Conservation (phyloP, 2,329 filamentous ascomycete species). For the Tolypocladium paradoxum region DNA sequence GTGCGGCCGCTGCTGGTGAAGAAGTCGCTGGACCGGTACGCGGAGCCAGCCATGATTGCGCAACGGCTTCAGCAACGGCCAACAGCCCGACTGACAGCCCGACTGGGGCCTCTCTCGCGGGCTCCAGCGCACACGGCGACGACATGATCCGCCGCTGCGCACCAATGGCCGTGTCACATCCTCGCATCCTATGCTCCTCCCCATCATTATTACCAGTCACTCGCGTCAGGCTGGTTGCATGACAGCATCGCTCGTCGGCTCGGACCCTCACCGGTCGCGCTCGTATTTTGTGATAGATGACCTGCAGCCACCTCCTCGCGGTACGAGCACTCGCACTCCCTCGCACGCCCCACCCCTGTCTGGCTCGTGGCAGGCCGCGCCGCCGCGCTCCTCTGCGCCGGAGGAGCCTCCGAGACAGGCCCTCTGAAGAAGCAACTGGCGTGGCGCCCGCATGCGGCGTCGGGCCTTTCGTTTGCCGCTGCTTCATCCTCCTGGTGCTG, state of each 20-base stretch:
- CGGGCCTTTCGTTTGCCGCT: neutral
- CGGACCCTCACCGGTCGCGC: conserved; percentile 11
- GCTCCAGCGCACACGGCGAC: neutral
- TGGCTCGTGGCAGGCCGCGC: neutral
- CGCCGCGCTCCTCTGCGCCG: no score
- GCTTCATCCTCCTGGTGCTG: neutral
- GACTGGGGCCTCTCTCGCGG: no score
- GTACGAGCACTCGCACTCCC: no score
- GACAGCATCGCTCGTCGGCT: neutral
- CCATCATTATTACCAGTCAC: neutral
- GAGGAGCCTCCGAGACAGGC: neutral
- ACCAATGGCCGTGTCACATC: neutral
- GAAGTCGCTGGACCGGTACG: no score
- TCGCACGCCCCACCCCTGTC: neutral
- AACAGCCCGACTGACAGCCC: neutral
- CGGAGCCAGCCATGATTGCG: no score
- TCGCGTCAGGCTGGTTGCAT: neutral
- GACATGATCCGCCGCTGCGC: neutral
- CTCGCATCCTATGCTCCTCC: no score
- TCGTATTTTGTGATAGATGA: conserved; percentile 22
- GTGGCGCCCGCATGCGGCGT: neutral
- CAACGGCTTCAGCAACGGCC: neutral
- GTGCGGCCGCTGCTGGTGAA: no score
- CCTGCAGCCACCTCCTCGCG: no score
- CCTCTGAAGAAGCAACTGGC: neutral